Conservation (phyloP, 2,329 filamentous ascomycete genomes). For the Neonectria neomacrospora region DNA sequence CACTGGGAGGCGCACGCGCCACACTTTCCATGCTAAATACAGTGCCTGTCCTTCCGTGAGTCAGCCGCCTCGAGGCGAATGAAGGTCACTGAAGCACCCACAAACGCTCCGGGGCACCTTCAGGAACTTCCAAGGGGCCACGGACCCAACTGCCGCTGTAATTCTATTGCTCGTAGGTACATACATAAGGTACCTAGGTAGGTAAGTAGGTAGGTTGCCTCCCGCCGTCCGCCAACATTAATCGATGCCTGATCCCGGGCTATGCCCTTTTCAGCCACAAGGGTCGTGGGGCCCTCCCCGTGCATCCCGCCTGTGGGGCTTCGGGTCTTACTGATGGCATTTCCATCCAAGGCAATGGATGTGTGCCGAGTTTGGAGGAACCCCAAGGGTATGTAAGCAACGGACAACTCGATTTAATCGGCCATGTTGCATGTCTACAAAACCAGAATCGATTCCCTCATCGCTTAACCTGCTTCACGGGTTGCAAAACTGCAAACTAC, state of each 20-base stretch:
- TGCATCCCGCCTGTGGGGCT: conserved; percentile 19
- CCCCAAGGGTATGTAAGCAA: neutral
- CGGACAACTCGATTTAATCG: neutral
- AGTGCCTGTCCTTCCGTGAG: conserved; percentile 9
- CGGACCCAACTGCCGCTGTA: neutral
- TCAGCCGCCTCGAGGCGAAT: conserved; percentile 4
- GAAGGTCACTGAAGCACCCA: neutral
- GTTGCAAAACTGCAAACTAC: neutral
- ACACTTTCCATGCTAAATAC: conserved; percentile 1
- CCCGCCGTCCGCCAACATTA: conserved; percentile 3
- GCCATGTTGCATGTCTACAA: neutral
- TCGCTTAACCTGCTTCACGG: too few relatives aligned
- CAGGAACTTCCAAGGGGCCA: neutral
- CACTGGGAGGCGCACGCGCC: conserved; percentile 25
- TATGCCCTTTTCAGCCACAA: conserved; percentile 25
- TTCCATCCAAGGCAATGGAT: neutral
- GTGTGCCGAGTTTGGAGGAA: neutral
- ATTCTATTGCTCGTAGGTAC: conserved; percentile 2
- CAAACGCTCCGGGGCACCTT: neutral
- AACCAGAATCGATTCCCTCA: neutral
- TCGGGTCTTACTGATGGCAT: conserved; percentile 14
- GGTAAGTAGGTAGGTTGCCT: too few relatives aligned
- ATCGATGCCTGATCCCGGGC: conserved; percentile 34
- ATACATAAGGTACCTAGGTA: too few relatives aligned
- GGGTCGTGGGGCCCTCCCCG: conserved; percentile 10